Base-by-base conservation (phyloP, 495 filamentous ascomycete genomes). In the Jackrogersella multiformis region DNA sequence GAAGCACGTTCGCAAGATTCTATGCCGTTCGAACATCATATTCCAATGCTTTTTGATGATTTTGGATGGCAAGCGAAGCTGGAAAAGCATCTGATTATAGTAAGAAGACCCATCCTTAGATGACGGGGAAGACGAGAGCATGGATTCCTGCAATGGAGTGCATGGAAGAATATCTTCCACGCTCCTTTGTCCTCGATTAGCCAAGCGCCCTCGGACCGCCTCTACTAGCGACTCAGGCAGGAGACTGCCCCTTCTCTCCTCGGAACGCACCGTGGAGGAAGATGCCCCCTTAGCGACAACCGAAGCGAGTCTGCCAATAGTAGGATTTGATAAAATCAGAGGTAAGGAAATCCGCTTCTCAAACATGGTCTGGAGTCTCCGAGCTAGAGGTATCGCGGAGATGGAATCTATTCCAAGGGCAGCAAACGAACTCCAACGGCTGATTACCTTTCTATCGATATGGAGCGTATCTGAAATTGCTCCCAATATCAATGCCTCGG, bases 131-230 rank as follows among this genome's bases (percentile, higher is more conserved):
- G 81, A 78, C 12, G 83, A 86, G 6, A 96, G 79, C 90, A 94
- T 95, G 7, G 87, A 89, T 75, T 93, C 89, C 68, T 96, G 92
- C 1, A 96, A 74, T 2, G 92, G 89, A 2, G 92, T 94, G 68
- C 92, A 95, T 20, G 92, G 92, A 12, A 92, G 76, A 23, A 95
- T 80, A 21, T 73, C 76, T 41, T 85, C 67, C 5, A 90, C 78
- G 7, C 15, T n/a, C 0, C 58, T 52, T 12, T 72, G 70, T 2
- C 80, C 79, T 5, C 65, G 38, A 1, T 70, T 23, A 2, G 55
- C 32, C 48, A 86, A 79, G 5, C 68, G 71, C 3, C 72, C 46
- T 0, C 39, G 61, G 4, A 85, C 72, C 2, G 64, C 57, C 0
- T 77, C 60, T 0, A 77, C 23, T 7, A 86, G 70, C 2, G 71